Conservation (phyloP, 1,284 basidiomycete species). For the Cryptococcus hybrid region DNA sequence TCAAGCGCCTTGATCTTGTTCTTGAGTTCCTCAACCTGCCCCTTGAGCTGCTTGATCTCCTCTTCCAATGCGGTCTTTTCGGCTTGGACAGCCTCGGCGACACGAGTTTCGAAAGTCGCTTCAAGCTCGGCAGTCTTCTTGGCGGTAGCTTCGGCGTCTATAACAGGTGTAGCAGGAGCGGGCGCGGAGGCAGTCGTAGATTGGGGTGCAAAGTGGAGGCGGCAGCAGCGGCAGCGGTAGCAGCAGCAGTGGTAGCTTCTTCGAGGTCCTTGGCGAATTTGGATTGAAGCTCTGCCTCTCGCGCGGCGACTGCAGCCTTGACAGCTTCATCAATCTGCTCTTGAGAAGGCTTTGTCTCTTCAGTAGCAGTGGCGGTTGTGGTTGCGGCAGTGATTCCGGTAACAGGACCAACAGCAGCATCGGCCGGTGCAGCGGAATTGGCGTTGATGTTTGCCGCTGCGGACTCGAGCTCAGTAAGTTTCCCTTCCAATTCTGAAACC, state of each 20-base stretch:
- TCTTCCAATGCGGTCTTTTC: constrained; percentile 11
- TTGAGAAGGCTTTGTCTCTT: constrained; percentile 10
- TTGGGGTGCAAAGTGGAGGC: constrained; percentile 3
- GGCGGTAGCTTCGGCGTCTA: constrained; percentile 16
- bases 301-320: constrained; percentile 37
- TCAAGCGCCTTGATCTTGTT: constrained; percentile 38
- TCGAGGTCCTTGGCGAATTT: constrained; percentile 28
- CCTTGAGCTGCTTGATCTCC: constrained; percentile 25
- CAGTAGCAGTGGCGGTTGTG: neutral
- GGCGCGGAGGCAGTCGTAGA: constrained; percentile 13
- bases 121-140: constrained; percentile 28
- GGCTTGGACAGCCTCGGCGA: constrained; percentile 18
- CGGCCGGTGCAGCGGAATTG: constrained; percentile 1
- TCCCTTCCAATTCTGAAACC: constrained; percentile 24
- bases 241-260: constrained; percentile 12
- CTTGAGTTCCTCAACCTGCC: constrained; percentile 29
- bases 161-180: neutral
- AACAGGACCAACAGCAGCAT: no score
- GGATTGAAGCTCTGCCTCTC: constrained; percentile 36
- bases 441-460: constrained; percentile 1
- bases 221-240: neutral
- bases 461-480: constrained; percentile 10
- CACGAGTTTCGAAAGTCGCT: constrained; percentile 18
- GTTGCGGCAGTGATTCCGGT: neutral
- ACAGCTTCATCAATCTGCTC: constrained; percentile 37